Conservation (phyloP, 2,329 filamentous ascomycete species). For the Torrubiella hemipterigena region DNA sequence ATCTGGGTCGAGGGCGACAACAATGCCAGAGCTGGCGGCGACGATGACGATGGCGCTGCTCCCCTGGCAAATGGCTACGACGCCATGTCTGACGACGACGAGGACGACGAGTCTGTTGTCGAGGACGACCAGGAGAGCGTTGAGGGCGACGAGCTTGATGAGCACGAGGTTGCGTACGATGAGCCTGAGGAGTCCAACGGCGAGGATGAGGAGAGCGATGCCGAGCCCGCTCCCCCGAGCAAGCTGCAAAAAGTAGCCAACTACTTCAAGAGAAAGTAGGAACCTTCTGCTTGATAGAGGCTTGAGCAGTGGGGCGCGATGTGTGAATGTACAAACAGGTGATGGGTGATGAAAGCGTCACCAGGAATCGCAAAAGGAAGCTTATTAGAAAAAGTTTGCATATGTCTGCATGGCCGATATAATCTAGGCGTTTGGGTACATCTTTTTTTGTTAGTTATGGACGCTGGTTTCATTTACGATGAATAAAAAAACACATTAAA, state of each 20-base stretch:
- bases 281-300: too few species aligned
- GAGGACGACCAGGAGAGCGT: slow-evolving; percentile 34
- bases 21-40: slow-evolving; percentile 20
- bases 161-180: slow-evolving; percentile 47
- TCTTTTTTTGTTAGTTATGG: too few species aligned
- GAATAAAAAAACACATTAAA: not conserved
- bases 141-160: slow-evolving; percentile 37
- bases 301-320: too few species aligned
- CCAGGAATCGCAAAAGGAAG: not conserved
- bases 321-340: too few species aligned
- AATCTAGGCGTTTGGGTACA: too few species aligned
- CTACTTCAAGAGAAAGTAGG: slow-evolving; percentile 24
- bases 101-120: slow-evolving; percentile 28
- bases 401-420: too few species aligned
- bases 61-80: slow-evolving; percentile 40
- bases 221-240: slow-evolving; percentile 33
- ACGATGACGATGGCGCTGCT: slow-evolving; percentile 18
- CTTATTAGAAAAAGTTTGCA: too few species aligned
- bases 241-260: slow-evolving; percentile 29
- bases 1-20: slow-evolving; percentile 71
- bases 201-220: slow-evolving; percentile 43
- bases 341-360: slow-evolving; percentile 2
- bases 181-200: slow-evolving; percentile 42
- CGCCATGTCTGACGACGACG: slow-evolving; percentile 47
- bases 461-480: not conserved